Conservation (phyloP, 257 asterid genomes). For the Voacanga thouarsii region DNA sequence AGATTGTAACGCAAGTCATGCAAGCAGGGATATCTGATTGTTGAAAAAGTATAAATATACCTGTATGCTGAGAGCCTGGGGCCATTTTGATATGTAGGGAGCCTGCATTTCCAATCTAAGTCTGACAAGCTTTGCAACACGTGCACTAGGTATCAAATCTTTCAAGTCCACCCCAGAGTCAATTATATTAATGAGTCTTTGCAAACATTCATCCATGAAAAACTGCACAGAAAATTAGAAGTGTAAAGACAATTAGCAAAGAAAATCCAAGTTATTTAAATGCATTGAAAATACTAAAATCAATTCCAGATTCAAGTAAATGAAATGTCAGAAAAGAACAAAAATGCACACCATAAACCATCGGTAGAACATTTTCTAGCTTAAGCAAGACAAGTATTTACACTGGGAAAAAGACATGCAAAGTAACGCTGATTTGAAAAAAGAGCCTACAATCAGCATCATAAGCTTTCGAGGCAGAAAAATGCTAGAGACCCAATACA, state of each 20-base stretch:
- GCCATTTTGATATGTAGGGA: constrained; percentile 93
- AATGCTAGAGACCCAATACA: neutral
- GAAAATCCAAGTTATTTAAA: neutral
- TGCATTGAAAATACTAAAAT: neutral
- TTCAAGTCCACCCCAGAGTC: constrained; percentile 61
- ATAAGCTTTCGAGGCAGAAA: neutral
- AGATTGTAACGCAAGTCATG: neutral
- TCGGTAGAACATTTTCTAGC: neutral
- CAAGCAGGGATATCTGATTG: neutral
- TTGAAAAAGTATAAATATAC: constrained; percentile 28
- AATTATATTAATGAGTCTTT: constrained; percentile 62
- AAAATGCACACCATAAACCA: neutral
- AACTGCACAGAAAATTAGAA: constrained; percentile 41
- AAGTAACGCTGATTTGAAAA: neutral
- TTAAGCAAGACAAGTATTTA: neutral
- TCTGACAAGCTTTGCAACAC: constrained; percentile 65
- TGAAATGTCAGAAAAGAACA: neutral
- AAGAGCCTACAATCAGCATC: neutral
- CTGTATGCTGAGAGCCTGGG: constrained; percentile 96
- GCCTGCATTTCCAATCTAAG: constrained; percentile 90
- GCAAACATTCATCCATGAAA: constrained; percentile 96
- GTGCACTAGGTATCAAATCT: constrained; percentile 66
- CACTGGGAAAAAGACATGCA: neutral
- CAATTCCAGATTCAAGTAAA: neutral
- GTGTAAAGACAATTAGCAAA: neutral